These are phyloP conservation scores for Candida cerambycidarum DNA, from an alignment of 805 yeast species.

Conservation along the genomic window DNA sequence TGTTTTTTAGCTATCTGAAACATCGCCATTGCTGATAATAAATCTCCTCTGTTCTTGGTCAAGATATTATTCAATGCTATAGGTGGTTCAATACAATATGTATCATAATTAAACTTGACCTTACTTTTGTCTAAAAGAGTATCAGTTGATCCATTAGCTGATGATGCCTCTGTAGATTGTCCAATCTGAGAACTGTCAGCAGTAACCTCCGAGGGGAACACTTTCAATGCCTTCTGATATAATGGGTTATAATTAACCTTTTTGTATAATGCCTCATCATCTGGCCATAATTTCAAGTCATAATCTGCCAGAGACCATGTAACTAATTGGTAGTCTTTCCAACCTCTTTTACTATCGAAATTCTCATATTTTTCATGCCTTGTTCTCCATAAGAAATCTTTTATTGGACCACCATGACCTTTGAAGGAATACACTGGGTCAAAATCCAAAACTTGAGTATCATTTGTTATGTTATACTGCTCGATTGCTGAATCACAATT, in stretches of 20 bases:
- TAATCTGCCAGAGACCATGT: conserved; percentile 89
- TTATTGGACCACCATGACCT: conserved; percentile 83
- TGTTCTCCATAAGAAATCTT: conserved; percentile 85
- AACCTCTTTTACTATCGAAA: conserved; percentile 51
- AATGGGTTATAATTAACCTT: conserved; percentile 39
- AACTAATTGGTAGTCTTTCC: conserved; percentile 84
- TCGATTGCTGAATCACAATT: conserved; percentile 41
- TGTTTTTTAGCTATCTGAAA: conserved; percentile 38
- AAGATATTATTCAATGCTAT: conserved; percentile 31
- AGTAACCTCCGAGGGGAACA: conserved; percentile 16
- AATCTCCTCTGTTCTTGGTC: conserved; percentile 30
- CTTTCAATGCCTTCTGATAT: conserved; percentile 25
- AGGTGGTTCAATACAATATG: conserved; percentile 40
- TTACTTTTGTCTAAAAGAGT: conserved; percentile 5
- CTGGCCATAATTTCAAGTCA: conserved; percentile 81
- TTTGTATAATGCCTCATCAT: conserved; percentile 34
- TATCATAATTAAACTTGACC: conserved; percentile 23
- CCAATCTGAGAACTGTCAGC: conserved; percentile 6
- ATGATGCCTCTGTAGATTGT: too few species aligned
- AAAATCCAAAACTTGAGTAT: conserved; percentile 26
- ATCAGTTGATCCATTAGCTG: background rate
- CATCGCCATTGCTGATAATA: conserved; percentile 37
- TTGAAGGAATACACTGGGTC: conserved; percentile 60
- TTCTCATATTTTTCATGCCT: conserved; percentile 41
- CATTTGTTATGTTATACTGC: conserved; percentile 22